phyloP scores from a whole-genome alignment of 495 filamentous ascomycete genomes.

The Penicillium arizonense region DNA sequence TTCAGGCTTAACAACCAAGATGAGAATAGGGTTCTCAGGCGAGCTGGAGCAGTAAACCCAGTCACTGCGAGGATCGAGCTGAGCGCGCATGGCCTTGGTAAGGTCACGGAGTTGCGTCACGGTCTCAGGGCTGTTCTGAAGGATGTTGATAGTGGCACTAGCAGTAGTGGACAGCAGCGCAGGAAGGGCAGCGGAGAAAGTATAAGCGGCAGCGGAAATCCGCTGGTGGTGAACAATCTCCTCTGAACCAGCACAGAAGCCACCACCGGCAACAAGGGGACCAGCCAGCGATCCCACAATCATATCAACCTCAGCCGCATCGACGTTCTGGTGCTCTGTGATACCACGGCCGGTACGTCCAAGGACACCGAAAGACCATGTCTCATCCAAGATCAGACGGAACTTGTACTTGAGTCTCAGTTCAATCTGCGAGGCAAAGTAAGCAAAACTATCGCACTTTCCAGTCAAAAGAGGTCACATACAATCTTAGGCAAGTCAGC shows the following conservation, averaged over 20 bases:
- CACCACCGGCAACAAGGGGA: conserved; percentile 85
- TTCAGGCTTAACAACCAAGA: conserved; percentile 83
- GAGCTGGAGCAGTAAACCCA: conserved; percentile 84
- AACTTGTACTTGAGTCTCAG: conserved; percentile 95
- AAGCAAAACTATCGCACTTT: neutral
- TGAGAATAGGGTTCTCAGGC: conserved; percentile 80
- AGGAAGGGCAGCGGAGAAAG: conserved; percentile 90
- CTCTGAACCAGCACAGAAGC: conserved; percentile 86
- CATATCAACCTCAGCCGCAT: conserved; percentile 88
- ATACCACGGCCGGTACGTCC: conserved; percentile 87
- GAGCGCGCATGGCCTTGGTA: conserved; percentile 74
- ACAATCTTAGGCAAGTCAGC: conserved; percentile 82
- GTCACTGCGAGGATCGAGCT: conserved; percentile 90
- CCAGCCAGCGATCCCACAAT: conserved; percentile 91
- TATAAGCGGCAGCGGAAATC: conserved; percentile 85
- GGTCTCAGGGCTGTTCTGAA: conserved; percentile 81
- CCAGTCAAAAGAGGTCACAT: conserved; percentile 28
- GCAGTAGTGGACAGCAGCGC: conserved; percentile 94
- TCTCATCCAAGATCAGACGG: conserved; percentile 94
- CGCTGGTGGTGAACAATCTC: conserved; percentile 96
- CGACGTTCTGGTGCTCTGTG: conserved; percentile 94
- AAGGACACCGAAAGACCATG: conserved; percentile 92
- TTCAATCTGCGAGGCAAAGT: conserved; percentile 59
- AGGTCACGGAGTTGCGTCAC: conserved; percentile 75
- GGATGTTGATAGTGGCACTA: conserved; percentile 77